phyloP scores from a whole-genome alignment of 2,329 filamentous ascomycete species.

The Verticillium tricorpus region DNA sequence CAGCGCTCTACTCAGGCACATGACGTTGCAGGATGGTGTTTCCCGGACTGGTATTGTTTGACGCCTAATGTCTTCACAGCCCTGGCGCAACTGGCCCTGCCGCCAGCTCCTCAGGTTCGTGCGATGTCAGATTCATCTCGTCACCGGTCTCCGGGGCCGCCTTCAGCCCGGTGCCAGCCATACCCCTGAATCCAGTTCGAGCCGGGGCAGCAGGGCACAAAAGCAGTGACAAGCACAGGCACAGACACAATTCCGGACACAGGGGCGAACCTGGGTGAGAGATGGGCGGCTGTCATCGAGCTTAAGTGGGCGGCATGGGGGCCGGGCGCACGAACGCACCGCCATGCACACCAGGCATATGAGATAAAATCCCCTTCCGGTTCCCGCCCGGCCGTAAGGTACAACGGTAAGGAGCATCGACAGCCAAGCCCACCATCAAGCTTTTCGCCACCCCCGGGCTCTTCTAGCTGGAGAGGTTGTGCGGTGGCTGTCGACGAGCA shows the following conservation, averaged over 20 bases:
- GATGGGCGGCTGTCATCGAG: not conserved
- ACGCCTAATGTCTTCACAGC: not conserved
- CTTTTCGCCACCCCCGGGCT: constrained; percentile 4
- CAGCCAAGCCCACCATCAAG: constrained; percentile 10
- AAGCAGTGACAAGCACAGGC: not conserved
- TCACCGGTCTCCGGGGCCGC: not conserved
- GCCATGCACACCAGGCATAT: not conserved
- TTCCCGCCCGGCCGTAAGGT: not conserved
- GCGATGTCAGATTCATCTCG: not conserved
- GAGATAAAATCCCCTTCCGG: not conserved
- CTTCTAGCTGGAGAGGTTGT: not conserved
- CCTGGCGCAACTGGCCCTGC: not conserved
- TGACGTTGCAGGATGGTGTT: not conserved
- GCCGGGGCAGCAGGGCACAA: not conserved
- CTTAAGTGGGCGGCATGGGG: not conserved
- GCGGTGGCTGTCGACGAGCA: not conserved
- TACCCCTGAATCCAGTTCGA: too few relatives aligned
- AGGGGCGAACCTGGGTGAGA: not conserved
- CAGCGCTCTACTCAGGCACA: not conserved
- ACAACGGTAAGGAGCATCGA: not conserved
- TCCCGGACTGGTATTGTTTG: not conserved
- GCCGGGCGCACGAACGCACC: not conserved
- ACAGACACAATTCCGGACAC: not conserved
- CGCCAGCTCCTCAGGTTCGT: too few relatives aligned
- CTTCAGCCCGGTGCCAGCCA: too few relatives aligned